Percentiles rank a stretch among this genome's conserved stretches.
Evolutionary conservation across 306 rosid species (phyloP).

Genomic region (Cucumis hystrix): DNA sequence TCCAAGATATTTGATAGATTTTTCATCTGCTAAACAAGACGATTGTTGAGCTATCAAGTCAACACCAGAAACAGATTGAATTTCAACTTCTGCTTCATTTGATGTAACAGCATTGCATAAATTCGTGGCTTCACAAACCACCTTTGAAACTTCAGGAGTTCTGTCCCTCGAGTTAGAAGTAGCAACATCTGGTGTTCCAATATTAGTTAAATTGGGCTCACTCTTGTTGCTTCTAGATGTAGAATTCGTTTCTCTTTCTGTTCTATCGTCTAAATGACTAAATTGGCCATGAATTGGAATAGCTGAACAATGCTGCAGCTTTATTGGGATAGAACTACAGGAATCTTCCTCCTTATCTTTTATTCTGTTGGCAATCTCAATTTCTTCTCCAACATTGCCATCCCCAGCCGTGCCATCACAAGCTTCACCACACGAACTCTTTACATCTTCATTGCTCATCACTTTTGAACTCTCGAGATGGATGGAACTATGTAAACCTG

Average conservation of each 20-base stretch:
- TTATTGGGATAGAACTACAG: neutral
- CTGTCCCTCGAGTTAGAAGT: slow-evolving; percentile 9
- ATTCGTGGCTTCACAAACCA: slow-evolving; percentile 10
- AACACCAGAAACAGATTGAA: slow-evolving; percentile 8
- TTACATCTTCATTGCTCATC: slow-evolving; percentile 11
- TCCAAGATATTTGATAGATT: slow-evolving; percentile 14
- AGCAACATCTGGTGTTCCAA: neutral
- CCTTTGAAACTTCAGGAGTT: slow-evolving; percentile 13
- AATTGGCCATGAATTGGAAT: neutral
- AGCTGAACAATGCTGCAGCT: neutral
- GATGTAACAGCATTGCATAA: neutral
- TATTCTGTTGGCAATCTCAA: slow-evolving; percentile 14
- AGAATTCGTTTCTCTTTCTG: slow-evolving; percentile 10
- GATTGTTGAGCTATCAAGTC: slow-evolving; percentile 18
- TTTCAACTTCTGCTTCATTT: neutral
- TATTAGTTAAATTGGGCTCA: neutral
- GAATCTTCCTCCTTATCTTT: slow-evolving; percentile 5
- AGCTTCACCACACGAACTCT: slow-evolving; percentile 17
- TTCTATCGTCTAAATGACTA: neutral
- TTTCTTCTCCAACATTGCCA: slow-evolving; percentile 18
- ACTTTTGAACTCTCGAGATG: slow-evolving; percentile 1
- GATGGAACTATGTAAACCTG: neutral
- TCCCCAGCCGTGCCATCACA: slow-evolving; percentile 10
- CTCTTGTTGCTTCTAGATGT: slow-evolving; percentile 6
- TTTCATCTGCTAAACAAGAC: slow-evolving; percentile 21